phyloP scores from a whole-genome alignment of 176 grass and related monocot species.

The Zizania latifolia region DNA sequence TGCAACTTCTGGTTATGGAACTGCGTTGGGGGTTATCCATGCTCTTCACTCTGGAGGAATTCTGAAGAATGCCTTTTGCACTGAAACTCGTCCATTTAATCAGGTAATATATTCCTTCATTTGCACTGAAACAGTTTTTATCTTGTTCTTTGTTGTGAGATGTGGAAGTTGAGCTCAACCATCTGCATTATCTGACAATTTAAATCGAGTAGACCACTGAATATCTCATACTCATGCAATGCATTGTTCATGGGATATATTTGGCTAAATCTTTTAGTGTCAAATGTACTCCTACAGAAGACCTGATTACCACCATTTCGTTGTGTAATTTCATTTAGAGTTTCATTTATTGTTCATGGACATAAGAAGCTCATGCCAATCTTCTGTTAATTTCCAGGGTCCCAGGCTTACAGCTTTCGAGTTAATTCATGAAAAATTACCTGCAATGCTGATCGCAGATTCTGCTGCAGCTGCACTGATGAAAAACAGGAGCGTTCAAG shows the following conservation, averaged over 20 bases:
- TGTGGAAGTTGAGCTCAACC: background rate
- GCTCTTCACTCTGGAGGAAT: constrained; percentile 59
- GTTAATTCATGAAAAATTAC: constrained; percentile 88
- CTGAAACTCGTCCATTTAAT: constrained; percentile 96
- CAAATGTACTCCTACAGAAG: background rate
- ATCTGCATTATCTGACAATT: background rate
- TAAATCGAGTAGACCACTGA: background rate
- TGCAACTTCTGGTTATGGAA: constrained; percentile 96
- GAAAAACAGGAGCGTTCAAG: constrained; percentile 58
- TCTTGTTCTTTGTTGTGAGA: background rate
- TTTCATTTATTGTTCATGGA: background rate
- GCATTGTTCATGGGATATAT: background rate
- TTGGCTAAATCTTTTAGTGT: background rate
- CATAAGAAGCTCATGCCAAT: background rate
- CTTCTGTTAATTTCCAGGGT: constrained; percentile 45
- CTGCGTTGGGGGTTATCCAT: constrained; percentile 85
- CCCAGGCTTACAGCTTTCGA: constrained; percentile 93
- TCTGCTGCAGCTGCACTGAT: constrained; percentile 86
- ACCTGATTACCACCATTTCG: background rate
- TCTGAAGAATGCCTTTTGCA: constrained; percentile 84
- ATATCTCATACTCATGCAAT: background rate
- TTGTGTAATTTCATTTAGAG: background rate
- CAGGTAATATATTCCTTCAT: constrained; percentile 44
- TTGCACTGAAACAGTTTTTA: background rate
- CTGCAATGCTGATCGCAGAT: constrained; percentile 82